Conservation (phyloP, 371 early-diverging fungal species). For the Syncephalis fuscata region DNA sequence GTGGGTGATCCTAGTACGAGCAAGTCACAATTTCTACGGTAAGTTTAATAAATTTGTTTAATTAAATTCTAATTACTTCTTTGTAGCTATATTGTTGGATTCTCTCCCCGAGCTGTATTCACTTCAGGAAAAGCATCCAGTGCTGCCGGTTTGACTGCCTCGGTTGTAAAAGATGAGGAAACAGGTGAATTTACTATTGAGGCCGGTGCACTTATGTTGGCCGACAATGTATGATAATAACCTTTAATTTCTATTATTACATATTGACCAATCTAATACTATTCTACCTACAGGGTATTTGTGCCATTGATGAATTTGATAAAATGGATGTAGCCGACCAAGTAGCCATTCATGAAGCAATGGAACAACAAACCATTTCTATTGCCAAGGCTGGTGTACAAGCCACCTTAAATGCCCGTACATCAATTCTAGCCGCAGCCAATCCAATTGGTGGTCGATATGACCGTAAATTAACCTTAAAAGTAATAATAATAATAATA, state of each 20-base stretch:
- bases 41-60: slow-evolving; percentile 8
- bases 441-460: slow-evolving; percentile 98
- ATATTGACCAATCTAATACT: neutral
- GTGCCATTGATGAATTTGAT: slow-evolving; percentile 99
- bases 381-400: slow-evolving; percentile 99
- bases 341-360: slow-evolving; percentile 99
- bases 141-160: slow-evolving; percentile 98
- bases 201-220: slow-evolving; percentile 98
- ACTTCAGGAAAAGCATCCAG: slow-evolving; percentile 98
- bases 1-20: slow-evolving; percentile 98
- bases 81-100: slow-evolving; percentile 33
- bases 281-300: slow-evolving; percentile 61
- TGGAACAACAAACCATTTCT: slow-evolving; percentile 99
- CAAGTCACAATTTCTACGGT: slow-evolving; percentile 96
- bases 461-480: slow-evolving; percentile 77
- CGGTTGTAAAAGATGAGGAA: slow-evolving; percentile 97
- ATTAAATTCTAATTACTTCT: slow-evolving; percentile 25
- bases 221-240: no score
- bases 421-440: slow-evolving; percentile 97
- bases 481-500: slow-evolving; percentile 27
- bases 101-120: slow-evolving; percentile 89
- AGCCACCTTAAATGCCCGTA: slow-evolving; percentile 97
- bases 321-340: slow-evolving; percentile 98
- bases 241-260: slow-evolving; percentile 23
- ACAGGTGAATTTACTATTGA: slow-evolving; percentile 99